phyloP scores from a whole-genome alignment of 768 basidiomycete species.

The Trametes sanguinea region DNA sequence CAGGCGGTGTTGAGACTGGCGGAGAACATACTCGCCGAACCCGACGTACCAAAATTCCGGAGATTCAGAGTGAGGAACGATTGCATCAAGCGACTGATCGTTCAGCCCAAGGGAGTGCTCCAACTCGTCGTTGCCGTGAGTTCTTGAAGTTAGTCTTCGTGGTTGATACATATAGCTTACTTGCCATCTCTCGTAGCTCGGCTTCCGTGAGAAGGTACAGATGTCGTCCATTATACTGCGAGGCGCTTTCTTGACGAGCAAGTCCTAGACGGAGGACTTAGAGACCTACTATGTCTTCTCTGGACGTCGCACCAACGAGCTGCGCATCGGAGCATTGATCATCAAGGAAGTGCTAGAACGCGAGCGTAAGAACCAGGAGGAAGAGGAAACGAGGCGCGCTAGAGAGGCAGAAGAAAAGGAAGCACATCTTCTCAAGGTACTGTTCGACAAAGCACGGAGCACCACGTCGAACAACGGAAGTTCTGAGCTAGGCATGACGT shows the following conservation, averaged over 20 bases:
- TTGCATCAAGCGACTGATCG: conserved; percentile 58
- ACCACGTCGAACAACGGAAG: too few relatives aligned
- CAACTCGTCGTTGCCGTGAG: conserved; percentile 76
- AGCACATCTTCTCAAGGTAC: too few relatives aligned
- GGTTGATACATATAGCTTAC: neutral
- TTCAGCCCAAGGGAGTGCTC: conserved; percentile 68
- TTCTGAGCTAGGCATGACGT: too few relatives aligned
- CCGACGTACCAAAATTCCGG: conserved; percentile 64
- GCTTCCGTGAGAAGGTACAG: conserved; percentile 6
- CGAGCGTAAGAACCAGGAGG: conserved; percentile 49
- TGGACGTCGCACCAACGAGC: conserved; percentile 46
- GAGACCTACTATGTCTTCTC: conserved; percentile 73
- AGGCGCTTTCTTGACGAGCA: too few relatives aligned
- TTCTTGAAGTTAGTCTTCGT: neutral
- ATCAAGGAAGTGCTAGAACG: conserved; percentile 58
- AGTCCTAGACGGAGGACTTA: conserved; percentile 56
- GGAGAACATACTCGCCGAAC: conserved; percentile 69
- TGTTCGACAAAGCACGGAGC: too few relatives aligned
- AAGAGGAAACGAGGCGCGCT: conserved; percentile 40
- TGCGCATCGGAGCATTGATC: conserved; percentile 62
- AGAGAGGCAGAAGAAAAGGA: conserved; percentile 46
- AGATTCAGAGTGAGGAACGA: conserved; percentile 72
- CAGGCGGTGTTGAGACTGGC: conserved; percentile 65
- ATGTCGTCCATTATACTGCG: neutral
- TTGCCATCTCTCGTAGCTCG: neutral